Base-by-base conservation (phyloP, 192 early-diverging fungal genomes). In the Thamnidium elegans region DNA sequence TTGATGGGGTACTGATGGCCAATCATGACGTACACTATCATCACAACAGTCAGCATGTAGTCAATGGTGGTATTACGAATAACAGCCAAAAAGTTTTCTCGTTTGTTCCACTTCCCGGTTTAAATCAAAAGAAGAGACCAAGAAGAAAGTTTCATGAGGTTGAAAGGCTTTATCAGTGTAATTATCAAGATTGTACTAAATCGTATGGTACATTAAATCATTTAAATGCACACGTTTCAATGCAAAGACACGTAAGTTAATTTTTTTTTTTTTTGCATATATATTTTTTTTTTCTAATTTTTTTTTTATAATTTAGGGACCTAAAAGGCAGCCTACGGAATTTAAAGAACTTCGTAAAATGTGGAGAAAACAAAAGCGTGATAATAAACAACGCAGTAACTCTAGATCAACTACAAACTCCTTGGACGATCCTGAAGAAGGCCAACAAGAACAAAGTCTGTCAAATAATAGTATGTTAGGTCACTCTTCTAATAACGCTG, bases 181-280 rank as follows among this genome's bases (percentile, higher is more conserved):
- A 68, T 50, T 82, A 61, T 52, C 66, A 63, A 1, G 82, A 78
- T 14, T 86, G 84, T 50, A 72, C 75, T 26, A 86, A 86, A 65
- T 63, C 78, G 13, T 86, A 86, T 62, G 84, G 84, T 10, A 86
- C 84, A 3, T 65, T 86, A 3, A 86, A 84, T 62, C 84, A 86
- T 52, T 65, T 86, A 17, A 86, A 86, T 58, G 78, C 82, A 36
- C 84, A 86, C 62, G 77, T 86, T 14, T 69, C 64, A 31, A 84
- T 84, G 82, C 84, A 86, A 63, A 77, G 76, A 53, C 84, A 86
- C 56, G 84, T 70, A 70, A 80, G 52, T 75, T 69, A 21, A 44
- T 17, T 48, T n/a, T n/a, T 47, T 10, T n/a, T 30, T 34, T 55
- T 63, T 45, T 59, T 63, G 52, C 45, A 15, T 52, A 50, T 36